phyloP scores from a whole-genome alignment of 805 yeast species.

The Monosporozyma servazzii region DNA sequence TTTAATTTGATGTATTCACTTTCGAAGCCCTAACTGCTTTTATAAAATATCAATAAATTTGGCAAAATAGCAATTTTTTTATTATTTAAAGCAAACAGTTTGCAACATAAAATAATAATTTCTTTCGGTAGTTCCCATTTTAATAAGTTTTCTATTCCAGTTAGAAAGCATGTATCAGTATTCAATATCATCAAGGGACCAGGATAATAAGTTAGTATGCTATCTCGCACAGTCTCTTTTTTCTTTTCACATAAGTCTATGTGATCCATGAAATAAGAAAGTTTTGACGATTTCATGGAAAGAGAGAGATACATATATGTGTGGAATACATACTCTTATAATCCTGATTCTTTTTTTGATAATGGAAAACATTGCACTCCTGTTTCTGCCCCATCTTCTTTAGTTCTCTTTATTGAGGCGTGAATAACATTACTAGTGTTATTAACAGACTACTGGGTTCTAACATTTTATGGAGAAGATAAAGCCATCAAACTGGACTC shows the following conservation, averaged over 20 bases:
- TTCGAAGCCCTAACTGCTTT: not conserved
- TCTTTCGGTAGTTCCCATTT: not conserved
- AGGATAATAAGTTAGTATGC: not conserved
- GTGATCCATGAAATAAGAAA: not conserved
- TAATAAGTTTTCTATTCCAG: not conserved
- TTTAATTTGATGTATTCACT: not conserved
- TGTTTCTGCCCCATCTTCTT: conserved; percentile 51
- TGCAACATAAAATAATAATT: not conserved
- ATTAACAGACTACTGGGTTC: conserved; percentile 49
- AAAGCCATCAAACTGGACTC: conserved; percentile 33
- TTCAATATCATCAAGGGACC: not conserved
- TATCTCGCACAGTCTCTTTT: not conserved
- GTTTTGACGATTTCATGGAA: not conserved
- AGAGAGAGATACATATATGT: not conserved
- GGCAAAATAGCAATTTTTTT: not conserved
- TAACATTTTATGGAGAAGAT: conserved; percentile 48
- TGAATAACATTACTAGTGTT: conserved; percentile 17
- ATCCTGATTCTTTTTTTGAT: not conserved
- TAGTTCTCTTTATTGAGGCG: not conserved
- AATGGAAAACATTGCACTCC: conserved; percentile 33
- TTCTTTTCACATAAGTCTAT: not conserved
- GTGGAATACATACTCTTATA: not conserved
- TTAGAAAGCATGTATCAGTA: not conserved
- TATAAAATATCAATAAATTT: not conserved
- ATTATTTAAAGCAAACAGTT: not conserved